A percentile compares a stretch with the other conserved stretches of the same genome.
phyloP scores from a whole-genome alignment of 441 rosid species.

The Bruguiera hainesii region DNA sequence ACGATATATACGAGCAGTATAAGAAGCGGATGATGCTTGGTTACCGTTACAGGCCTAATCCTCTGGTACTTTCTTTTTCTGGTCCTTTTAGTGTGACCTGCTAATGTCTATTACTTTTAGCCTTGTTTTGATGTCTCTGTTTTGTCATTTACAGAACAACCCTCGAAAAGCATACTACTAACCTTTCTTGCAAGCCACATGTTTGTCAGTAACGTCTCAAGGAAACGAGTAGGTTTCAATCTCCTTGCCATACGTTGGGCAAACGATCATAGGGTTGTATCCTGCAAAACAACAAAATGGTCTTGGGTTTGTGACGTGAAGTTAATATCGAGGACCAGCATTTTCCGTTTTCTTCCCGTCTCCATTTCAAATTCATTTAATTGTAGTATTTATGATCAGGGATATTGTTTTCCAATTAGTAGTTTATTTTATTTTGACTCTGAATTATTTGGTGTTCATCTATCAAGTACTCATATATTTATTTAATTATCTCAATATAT shows the following conservation, averaged over 20 bases:
- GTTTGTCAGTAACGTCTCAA: background rate
- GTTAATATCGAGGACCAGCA: too few species aligned
- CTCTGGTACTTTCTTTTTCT: conserved; percentile 50
- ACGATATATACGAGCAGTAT: conserved; percentile 97
- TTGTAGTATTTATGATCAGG: too few species aligned
- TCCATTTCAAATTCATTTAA: too few species aligned
- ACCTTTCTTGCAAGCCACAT: conserved; percentile 6
- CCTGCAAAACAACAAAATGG: background rate
- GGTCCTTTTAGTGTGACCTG: background rate
- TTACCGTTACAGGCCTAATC: conserved; percentile 88
- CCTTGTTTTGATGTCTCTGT: conserved; percentile 2
- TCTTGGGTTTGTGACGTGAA: too few species aligned
- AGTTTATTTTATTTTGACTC: too few species aligned
- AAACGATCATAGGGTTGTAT: background rate
- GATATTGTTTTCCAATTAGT: too few species aligned
- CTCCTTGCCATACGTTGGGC: background rate
- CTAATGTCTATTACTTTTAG: too few species aligned
- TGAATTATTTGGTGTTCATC: too few species aligned
- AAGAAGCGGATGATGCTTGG: conserved; percentile 99
- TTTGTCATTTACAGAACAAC: conserved; percentile 51
- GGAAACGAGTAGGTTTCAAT: background rate
- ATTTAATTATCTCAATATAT: too few species aligned
- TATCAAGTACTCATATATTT: too few species aligned
- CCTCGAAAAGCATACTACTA: conserved; percentile 88
- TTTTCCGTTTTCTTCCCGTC: too few species aligned